Conservation (phyloP, 345 rosid species). For the Citropsis articulata region DNA sequence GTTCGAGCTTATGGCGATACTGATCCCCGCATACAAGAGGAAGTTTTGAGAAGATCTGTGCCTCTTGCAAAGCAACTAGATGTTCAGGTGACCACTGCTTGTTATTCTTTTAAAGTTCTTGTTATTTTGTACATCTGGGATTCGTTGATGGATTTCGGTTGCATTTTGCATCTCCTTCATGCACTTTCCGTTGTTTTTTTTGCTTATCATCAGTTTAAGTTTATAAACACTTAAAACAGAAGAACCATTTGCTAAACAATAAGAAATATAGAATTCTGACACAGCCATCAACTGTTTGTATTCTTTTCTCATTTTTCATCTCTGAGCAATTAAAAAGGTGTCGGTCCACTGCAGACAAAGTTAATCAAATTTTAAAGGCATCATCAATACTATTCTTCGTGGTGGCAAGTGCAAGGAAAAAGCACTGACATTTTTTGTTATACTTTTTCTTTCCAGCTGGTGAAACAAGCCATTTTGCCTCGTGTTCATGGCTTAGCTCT, state of each 20-base stretch:
- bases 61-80: constrained; percentile 81
- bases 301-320: not conserved
- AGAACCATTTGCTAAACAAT: not conserved
- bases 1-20: constrained; percentile 92
- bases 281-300: not conserved
- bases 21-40: constrained; percentile 97
- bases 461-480: constrained; percentile 88
- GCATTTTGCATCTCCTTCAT: not conserved
- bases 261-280: not conserved
- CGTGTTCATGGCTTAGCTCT: constrained; percentile 96
- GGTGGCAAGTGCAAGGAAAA: not conserved
- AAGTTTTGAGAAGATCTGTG: constrained; percentile 71
- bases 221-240: not conserved
- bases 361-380: not conserved
- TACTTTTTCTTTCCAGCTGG: constrained; percentile 52
- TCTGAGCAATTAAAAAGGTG: not conserved
- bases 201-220: not conserved
- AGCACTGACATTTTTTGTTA: constrained; percentile 4
- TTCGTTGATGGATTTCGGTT: not conserved
- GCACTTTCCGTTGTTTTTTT: not conserved
- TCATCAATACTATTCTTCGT: not conserved
- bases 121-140: not conserved
- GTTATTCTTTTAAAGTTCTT: not conserved
- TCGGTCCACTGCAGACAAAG: not conserved
- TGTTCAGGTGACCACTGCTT: constrained; percentile 57